Evolutionary conservation across 2,329 filamentous ascomycete genomes (phyloP).

Genomic region (Penicillium sp.): DNA sequence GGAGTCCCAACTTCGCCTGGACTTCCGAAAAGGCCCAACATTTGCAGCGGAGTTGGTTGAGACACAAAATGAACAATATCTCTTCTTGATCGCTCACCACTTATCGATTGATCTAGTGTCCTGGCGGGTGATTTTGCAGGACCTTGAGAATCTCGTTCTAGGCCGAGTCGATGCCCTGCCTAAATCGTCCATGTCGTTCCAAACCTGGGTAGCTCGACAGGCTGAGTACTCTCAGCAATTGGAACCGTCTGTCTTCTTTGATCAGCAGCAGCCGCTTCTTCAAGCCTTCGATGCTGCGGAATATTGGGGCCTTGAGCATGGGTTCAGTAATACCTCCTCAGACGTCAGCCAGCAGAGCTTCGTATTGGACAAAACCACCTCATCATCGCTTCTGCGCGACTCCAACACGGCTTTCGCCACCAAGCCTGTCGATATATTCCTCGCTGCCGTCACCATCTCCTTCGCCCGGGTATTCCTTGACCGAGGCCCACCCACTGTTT

Average conservation of each 20-base stretch:
- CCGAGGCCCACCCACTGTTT: conserved; percentile 46
- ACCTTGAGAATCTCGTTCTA: conserved; percentile 42
- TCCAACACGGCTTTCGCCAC: conserved; percentile 39
- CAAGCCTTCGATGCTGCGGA: conserved; percentile 35
- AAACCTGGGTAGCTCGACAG: conserved; percentile 42
- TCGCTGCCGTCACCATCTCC: conserved; percentile 46
- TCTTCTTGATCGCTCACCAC: conserved; percentile 44
- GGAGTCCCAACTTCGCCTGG: conserved; percentile 28
- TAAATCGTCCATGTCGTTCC: conserved; percentile 38
- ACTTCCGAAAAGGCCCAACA: conserved; percentile 28
- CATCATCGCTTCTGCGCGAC: too few relatives aligned
- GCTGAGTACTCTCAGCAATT: conserved; percentile 26
- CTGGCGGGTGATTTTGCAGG: conserved; percentile 45
- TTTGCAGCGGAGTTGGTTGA: conserved; percentile 49
- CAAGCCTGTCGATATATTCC: conserved; percentile 42
- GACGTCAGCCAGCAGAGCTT: conserved; percentile 31
- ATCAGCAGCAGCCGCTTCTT: too few relatives aligned
- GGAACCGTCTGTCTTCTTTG: conserved; percentile 30
- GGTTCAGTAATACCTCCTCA: too few relatives aligned
- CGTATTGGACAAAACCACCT: too few relatives aligned
- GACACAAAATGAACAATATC: conserved; percentile 34
- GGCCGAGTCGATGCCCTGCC: conserved; percentile 26
- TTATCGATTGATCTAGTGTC: conserved; percentile 46
- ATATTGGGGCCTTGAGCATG: conserved; percentile 44
- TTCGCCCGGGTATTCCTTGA: conserved; percentile 50